Percentiles rank a stretch among this genome's conserved stretches.
Evolutionary conservation across 2,329 filamentous ascomycete genomes (phyloP).

Genomic region (Venturia oleaginea): DNA sequence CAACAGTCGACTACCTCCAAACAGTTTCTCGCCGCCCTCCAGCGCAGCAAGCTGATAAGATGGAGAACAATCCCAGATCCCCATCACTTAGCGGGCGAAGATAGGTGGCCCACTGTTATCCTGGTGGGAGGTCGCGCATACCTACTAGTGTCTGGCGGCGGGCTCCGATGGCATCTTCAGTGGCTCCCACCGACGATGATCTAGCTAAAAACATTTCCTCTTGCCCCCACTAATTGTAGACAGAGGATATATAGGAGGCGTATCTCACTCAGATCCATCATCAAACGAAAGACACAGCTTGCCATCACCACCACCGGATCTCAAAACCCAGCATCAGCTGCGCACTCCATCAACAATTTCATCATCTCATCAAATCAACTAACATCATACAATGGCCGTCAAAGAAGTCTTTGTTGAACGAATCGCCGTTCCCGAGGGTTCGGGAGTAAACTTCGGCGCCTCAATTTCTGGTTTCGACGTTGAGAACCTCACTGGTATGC

Average conservation of each 20-base stretch:
- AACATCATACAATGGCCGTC: conserved; percentile 11
- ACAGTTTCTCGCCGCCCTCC: not conserved
- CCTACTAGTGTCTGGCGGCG: not conserved
- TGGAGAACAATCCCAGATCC: not conserved
- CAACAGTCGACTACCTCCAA: not conserved
- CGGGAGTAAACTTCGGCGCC: conserved; percentile 14
- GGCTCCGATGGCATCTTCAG: not conserved
- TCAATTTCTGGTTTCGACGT: conserved; percentile 10
- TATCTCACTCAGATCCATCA: not conserved
- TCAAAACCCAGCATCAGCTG: not conserved
- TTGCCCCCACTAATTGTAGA: not conserved
- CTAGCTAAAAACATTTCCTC: not conserved
- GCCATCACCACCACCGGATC: not conserved
- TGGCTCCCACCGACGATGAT: not conserved
- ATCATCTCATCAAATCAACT: not conserved
- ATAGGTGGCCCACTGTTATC: not conserved
- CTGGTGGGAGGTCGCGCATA: not conserved
- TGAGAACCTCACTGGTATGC: conserved; percentile 15
- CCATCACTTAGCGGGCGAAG: not conserved
- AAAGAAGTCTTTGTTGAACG: conserved; percentile 11
- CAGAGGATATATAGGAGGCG: not conserved
- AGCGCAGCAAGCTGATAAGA: not conserved
- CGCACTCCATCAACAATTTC: not conserved
- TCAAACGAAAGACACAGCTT: not conserved
- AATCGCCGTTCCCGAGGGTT: conserved; percentile 7